A percentile compares a stretch with the other conserved stretches of the same genome.
phyloP scores from a whole-genome alignment of 2,329 filamentous ascomycete species.

The Fusarium floridanum region DNA sequence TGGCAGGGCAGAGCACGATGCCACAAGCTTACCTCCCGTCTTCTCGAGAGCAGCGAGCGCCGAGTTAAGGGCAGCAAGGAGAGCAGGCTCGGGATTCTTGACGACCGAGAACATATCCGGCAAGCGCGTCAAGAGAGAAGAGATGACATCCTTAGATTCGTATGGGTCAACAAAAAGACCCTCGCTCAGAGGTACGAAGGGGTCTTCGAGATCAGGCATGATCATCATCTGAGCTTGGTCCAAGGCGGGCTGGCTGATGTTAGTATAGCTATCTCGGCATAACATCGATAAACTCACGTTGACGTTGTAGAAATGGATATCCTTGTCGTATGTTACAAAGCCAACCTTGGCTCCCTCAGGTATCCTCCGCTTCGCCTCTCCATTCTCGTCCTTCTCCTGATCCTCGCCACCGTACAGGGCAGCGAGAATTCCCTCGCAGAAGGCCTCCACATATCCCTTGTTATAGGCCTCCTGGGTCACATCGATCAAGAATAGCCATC shows the following conservation, averaged over 20 bases:
- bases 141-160: constrained; percentile 89
- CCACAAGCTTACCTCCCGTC: constrained; percentile 93
- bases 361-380: constrained; percentile 68
- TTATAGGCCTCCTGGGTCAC: constrained; percentile 92
- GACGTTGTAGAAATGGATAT: constrained; percentile 98
- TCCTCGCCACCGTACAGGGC: constrained; percentile 83
- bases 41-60: constrained; percentile 85
- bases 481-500: constrained; percentile 93
- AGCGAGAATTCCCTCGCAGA: constrained; percentile 88
- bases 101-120: constrained; percentile 88
- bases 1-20: constrained; percentile 86
- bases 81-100: constrained; percentile 90
- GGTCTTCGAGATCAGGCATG: constrained; percentile 97
- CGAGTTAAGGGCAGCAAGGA: constrained; percentile 86
- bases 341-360: constrained; percentile 88
- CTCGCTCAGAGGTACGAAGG: constrained; percentile 91
- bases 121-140: constrained; percentile 84
- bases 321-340: constrained; percentile 95
- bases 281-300: constrained; percentile 67
- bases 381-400: constrained; percentile 62
- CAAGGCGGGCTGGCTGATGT: constrained; percentile 70
- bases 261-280: constrained; percentile 12
- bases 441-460: constrained; percentile 89
- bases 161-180: constrained; percentile 95
- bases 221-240: constrained; percentile 98